These are phyloP conservation scores for Dactylellina drechsleri DNA, from an alignment of 2,329 filamentous ascomycete species.

Conservation along the genomic window DNA sequence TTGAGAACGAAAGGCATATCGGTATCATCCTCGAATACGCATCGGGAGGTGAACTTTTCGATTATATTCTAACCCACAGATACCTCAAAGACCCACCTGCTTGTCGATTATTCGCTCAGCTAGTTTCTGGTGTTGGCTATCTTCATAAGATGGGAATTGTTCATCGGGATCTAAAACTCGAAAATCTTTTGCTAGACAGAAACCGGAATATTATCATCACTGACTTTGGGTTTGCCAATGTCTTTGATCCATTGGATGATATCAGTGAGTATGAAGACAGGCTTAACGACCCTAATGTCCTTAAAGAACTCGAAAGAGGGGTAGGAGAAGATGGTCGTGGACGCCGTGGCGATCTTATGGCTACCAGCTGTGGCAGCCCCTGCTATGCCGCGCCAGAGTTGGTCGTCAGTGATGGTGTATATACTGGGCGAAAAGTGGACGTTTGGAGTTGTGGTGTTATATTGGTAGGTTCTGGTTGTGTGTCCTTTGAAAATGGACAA, in stretches of 20 bases:
- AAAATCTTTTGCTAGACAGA: conserved; percentile 92
- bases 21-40: conserved; percentile 98
- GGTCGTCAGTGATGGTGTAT: conserved; percentile 95
- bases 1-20: conserved; percentile 95
- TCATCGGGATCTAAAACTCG: conserved; percentile 93
- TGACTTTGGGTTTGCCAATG: conserved; percentile 98
- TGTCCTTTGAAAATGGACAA: conserved; percentile 29
- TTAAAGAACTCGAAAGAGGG: conserved; percentile 87
- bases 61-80: conserved; percentile 96
- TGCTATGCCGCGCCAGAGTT: conserved; percentile 97
- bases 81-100: conserved; percentile 95
- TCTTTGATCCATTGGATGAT: conserved; percentile 89
- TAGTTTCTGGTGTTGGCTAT: conserved; percentile 96
- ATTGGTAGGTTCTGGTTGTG: conserved; percentile 71
- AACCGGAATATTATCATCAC: conserved; percentile 99
- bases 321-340: conserved; percentile 68
- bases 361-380: conserved; percentile 97
- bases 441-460: conserved; percentile 99
- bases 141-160: conserved; percentile 99
- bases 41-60: conserved; percentile 95
- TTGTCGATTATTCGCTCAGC: conserved; percentile 89
- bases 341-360: conserved; percentile 93
- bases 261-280: conserved; percentile 88
- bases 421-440: conserved; percentile 96
- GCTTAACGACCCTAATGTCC: conserved; percentile 84